Percentiles rank a stretch among this genome's conserved stretches.
Conservation (phyloP, 2,329 filamentous ascomycete species). For the Elsinoe fawcettii region DNA sequence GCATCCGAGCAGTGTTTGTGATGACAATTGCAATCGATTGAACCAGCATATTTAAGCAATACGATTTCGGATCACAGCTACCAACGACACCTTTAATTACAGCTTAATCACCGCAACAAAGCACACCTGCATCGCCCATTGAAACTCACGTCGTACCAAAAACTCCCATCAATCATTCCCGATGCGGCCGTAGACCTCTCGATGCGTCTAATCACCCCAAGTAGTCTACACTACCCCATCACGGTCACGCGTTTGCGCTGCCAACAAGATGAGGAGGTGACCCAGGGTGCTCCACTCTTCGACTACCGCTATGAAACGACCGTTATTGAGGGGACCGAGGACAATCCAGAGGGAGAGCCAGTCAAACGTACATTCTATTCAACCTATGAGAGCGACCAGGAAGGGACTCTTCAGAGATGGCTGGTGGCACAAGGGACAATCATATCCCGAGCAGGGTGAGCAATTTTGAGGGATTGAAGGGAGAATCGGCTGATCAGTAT, state of each 20-base stretch:
- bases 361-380: slow-evolving; percentile 64
- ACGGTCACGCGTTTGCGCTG: slow-evolving; percentile 81
- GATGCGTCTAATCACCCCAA: slow-evolving; percentile 44
- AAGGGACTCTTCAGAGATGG: slow-evolving; percentile 73
- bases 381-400: slow-evolving; percentile 74
- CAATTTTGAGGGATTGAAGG: not conserved
- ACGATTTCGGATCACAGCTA: not conserved
- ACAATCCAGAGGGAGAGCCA: slow-evolving; percentile 61
- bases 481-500: not conserved
- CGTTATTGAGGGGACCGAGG: slow-evolving; percentile 58
- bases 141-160: not conserved
- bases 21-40: not conserved
- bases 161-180: not conserved
- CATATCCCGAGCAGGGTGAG: slow-evolving; percentile 40
- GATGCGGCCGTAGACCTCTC: slow-evolving; percentile 15
- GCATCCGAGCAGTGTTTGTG: not conserved
- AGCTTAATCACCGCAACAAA: not conserved
- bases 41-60: not conserved
- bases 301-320: slow-evolving; percentile 79
- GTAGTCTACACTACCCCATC: slow-evolving; percentile 77
- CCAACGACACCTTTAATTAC: not conserved
- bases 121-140: not conserved
- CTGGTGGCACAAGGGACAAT: slow-evolving; percentile 59
- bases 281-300: slow-evolving; percentile 70
- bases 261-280: slow-evolving; percentile 63